Evolutionary conservation across 768 basidiomycete genomes (phyloP), one percentile per base, ranked within the genome.

Genomic region (Chalciporus pseudorubinellus): DNA sequence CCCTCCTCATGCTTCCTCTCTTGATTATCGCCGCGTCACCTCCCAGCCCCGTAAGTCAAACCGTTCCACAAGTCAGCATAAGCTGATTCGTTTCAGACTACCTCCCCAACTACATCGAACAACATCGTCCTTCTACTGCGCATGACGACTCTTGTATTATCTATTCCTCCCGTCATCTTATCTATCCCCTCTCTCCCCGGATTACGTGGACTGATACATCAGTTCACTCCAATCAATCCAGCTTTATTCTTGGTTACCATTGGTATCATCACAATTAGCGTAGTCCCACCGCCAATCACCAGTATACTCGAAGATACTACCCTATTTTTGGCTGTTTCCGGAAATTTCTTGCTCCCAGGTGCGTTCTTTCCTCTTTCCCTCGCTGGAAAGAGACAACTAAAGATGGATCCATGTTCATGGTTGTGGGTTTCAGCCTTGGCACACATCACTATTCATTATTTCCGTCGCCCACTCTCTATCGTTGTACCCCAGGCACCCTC

Each of bases 401-500:
- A 21, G 14, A 8, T 36, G 33, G 22, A 33, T 21, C 28, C 41
- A 43, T 50, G 31, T 6, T 39, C 24, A 24, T 50, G 26, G 14
- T 46, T 39, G 18, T 36, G 39, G 16, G 18, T 21, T 43, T 31
- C 63, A 79, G 87, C 91, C 14, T 62, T 92, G 44, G 70, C 89
- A 48, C 92, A 95, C 70, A 82, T 95, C 57, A 77, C 79, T 22
- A 82, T 84, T 4, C 93, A 95, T 72, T 84, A 91, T 63, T 85
- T 97, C 72, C 83, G 84, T 51, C 82, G 84, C 3, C 94, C 94
- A 2, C 75, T 94, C 3, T 76, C 89, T 0, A 97, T 97, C 62
- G 78, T 95, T 49, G 78, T 93, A 33, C 87, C 84, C n/a, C 71
- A 74, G 14, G 74, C 65, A 36, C 73, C 72, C 3, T 42, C 60